Evolutionary conservation across 129 eudicot species (phyloP).

Genomic region (Dittrichia graveolens): DNA sequence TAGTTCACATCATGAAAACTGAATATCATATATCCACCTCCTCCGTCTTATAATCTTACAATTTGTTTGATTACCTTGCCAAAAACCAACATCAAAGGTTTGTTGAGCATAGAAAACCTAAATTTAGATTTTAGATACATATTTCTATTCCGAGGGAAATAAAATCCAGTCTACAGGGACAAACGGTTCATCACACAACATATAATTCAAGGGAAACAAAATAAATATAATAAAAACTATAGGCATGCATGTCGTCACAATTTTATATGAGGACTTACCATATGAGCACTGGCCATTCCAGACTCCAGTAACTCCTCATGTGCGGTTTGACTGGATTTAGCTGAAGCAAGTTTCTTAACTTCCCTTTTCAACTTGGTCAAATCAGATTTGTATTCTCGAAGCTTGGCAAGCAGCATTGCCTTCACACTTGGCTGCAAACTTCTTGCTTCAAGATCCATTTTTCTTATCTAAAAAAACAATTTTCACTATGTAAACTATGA

Average conservation of each 20-base stretch:
- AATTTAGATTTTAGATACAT: neutral
- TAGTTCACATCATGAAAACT: neutral
- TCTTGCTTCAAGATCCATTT: conserved; percentile 99
- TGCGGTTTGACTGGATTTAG: conserved; percentile 59
- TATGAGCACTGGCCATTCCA: conserved; percentile 67
- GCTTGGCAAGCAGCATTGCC: conserved; percentile 93
- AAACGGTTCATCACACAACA: neutral
- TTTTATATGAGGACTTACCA: conserved; percentile 39
- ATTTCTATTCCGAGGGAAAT: neutral
- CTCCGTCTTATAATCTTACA: neutral
- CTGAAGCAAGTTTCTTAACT: conserved; percentile 65
- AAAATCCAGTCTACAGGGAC: neutral
- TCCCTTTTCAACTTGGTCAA: conserved; percentile 84
- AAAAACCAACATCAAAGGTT: neutral
- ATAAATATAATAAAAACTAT: neutral
- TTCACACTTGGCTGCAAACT: conserved; percentile 93
- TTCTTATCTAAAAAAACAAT: conserved; percentile 63
- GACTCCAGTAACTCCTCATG: conserved; percentile 85
- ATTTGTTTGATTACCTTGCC: neutral
- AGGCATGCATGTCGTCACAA: neutral
- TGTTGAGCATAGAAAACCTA: neutral
- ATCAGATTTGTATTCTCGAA: conserved; percentile 94
- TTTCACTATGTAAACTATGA: conserved; percentile 14
- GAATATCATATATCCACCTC: neutral
- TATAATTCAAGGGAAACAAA: neutral